Evolutionary conservation across 495 filamentous ascomycete genomes (phyloP).

Genomic region (Penicillium roqueforti): DNA sequence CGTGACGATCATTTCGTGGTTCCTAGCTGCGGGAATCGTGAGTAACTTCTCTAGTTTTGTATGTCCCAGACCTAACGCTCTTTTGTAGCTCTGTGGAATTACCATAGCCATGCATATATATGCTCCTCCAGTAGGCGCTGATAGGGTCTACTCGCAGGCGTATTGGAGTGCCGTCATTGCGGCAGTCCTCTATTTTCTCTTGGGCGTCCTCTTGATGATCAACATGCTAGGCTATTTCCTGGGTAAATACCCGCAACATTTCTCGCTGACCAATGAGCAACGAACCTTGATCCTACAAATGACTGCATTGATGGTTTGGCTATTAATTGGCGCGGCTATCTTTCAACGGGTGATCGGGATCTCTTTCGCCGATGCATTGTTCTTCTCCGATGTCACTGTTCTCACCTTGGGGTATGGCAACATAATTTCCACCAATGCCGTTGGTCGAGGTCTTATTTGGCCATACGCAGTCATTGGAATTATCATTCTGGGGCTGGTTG

Average conservation of each 20-base stretch:
- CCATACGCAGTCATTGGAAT: slow-evolving; percentile 83
- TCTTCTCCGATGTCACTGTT: slow-evolving; percentile 64
- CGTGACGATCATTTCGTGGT: slow-evolving; percentile 64
- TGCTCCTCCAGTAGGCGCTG: slow-evolving; percentile 51
- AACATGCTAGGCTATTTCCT: slow-evolving; percentile 77
- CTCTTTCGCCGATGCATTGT: slow-evolving; percentile 54
- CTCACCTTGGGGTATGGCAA: slow-evolving; percentile 66
- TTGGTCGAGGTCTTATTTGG: slow-evolving; percentile 65
- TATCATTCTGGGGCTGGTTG: slow-evolving; percentile 80
- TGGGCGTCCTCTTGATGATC: slow-evolving; percentile 60
- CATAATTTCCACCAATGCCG: slow-evolving; percentile 41
- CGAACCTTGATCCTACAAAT: slow-evolving; percentile 63
- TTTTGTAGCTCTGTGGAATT: slow-evolving; percentile 54
- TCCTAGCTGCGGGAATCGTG: slow-evolving; percentile 61
- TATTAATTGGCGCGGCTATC: slow-evolving; percentile 55
- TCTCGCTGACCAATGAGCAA: slow-evolving; percentile 68
- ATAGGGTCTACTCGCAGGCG: slow-evolving; percentile 65
- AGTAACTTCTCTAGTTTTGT: slow-evolving; percentile 21
- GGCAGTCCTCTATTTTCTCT: slow-evolving; percentile 59
- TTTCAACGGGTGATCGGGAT: slow-evolving; percentile 48
- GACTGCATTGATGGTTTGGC: slow-evolving; percentile 58
- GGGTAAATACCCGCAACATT: slow-evolving; percentile 73
- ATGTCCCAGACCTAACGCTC: not conserved
- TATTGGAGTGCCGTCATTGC: slow-evolving; percentile 77
- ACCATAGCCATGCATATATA: slow-evolving; percentile 58